A percentile compares a stretch with the other conserved stretches of the same genome.
Conservation (phyloP, 495 filamentous ascomycete genomes). For the Penicillium canariense region DNA sequence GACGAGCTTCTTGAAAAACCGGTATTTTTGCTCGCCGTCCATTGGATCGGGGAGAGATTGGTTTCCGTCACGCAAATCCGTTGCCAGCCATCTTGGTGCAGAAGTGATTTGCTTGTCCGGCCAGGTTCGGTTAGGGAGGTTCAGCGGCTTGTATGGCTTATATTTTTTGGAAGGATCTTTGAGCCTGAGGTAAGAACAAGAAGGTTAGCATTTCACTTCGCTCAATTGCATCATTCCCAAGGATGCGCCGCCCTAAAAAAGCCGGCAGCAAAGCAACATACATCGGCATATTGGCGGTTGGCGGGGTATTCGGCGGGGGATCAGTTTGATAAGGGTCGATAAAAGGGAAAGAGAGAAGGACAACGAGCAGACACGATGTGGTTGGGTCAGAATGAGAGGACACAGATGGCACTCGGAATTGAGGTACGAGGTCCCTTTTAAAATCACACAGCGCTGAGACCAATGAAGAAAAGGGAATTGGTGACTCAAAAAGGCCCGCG, state of each 20-base stretch:
- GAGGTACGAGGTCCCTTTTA: constrained; percentile 9
- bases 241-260: neutral
- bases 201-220: constrained; percentile 3
- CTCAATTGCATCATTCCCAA: neutral
- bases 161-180: constrained; percentile 94
- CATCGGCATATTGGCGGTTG: constrained; percentile 39
- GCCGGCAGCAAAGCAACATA: constrained; percentile 18
- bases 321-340: constrained; percentile 20
- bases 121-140: constrained; percentile 90
- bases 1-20: constrained; percentile 92
- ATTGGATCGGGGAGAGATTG: constrained; percentile 86
- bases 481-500: constrained; percentile 24
- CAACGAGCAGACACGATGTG: constrained; percentile 5
- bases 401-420: neutral
- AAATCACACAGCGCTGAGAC: constrained; percentile 9
- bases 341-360: constrained; percentile 4
- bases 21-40: constrained; percentile 92
- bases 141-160: constrained; percentile 69
- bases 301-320: constrained; percentile 32
- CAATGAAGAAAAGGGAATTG: constrained; percentile 26
- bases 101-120: constrained; percentile 73
- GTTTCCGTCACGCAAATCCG: constrained; percentile 85
- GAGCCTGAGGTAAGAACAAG: constrained; percentile 57
- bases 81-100: constrained; percentile 81
- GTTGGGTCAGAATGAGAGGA: neutral